phyloP scores from a whole-genome alignment of 257 asterid genomes.

The Rauvolfia tetraphylla region DNA sequence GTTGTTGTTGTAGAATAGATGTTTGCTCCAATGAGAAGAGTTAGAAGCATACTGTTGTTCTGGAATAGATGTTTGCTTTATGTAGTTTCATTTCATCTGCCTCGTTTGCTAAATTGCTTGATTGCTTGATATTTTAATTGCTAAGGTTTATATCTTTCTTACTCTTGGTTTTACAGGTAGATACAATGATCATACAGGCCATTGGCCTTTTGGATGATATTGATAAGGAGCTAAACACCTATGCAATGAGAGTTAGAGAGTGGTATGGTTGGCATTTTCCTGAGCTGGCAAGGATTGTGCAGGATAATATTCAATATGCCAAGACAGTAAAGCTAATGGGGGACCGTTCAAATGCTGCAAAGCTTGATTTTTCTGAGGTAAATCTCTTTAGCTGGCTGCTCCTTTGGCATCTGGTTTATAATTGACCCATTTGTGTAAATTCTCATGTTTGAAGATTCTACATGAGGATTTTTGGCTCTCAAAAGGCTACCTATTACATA shows the following conservation, averaged over 20 bases:
- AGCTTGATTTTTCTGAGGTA: constrained; percentile 89
- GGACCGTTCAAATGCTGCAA: constrained; percentile 67
- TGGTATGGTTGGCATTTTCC: constrained; percentile 99
- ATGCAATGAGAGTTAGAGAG: constrained; percentile 94
- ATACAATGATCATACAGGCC: constrained; percentile 91
- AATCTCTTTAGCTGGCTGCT: neutral
- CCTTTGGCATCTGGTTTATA: neutral
- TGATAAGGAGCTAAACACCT: constrained; percentile 86
- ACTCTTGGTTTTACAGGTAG: constrained; percentile 43
- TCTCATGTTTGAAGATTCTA: neutral
- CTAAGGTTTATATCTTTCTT: neutral
- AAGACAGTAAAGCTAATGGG: constrained; percentile 87
- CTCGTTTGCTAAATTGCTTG: neutral
- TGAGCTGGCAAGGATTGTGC: constrained; percentile 83
- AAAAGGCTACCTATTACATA: neutral
- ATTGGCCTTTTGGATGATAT: constrained; percentile 89
- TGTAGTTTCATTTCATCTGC: neutral
- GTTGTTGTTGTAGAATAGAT: neutral
- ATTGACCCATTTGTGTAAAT: neutral
- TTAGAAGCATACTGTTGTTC: neutral
- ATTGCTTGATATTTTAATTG: neutral
- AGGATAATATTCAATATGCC: constrained; percentile 70
- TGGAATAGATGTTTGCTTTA: neutral
- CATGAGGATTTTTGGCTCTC: neutral
- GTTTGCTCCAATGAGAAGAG: neutral